Conservation (phyloP, 1,284 basidiomycete species). For the Butyriboletus appendiculatus region DNA sequence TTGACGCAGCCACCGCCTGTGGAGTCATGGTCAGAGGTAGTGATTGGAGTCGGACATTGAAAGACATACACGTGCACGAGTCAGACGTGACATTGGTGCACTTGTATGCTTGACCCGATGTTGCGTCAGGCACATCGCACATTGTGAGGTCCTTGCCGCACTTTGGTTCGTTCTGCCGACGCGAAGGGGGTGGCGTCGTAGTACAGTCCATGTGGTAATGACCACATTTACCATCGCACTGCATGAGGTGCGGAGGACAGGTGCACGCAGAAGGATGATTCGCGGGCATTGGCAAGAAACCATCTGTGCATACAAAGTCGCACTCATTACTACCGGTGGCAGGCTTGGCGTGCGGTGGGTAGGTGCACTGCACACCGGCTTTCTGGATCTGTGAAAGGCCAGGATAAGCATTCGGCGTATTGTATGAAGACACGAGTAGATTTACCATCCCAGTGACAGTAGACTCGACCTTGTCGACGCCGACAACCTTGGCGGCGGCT, state of each 20-base stretch:
- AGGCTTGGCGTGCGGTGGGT: slow-evolving; percentile 22
- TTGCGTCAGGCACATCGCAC: slow-evolving; percentile 19
- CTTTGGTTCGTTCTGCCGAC: slow-evolving; percentile 11
- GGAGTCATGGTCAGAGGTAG: neutral
- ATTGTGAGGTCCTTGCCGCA: slow-evolving; percentile 14
- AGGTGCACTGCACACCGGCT: slow-evolving; percentile 19
- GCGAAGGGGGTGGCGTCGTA: slow-evolving; percentile 13
- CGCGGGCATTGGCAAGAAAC: slow-evolving; percentile 12
- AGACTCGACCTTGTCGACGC: slow-evolving; percentile 13
- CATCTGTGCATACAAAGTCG: slow-evolving; percentile 25
- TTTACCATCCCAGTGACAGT: slow-evolving; percentile 16
- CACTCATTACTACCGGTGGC: slow-evolving; percentile 9
- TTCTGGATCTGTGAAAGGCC: slow-evolving; percentile 13
- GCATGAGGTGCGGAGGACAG: slow-evolving; percentile 19
- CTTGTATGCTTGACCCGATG: slow-evolving; percentile 20
- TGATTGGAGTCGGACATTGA: neutral
- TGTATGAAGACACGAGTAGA: neutral
- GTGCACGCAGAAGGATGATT: slow-evolving; percentile 16
- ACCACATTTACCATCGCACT: slow-evolving; percentile 25
- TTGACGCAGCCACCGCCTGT: slow-evolving; percentile 28
- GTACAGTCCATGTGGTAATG: slow-evolving; percentile 11
- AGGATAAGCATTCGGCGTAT: neutral
- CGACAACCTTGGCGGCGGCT: slow-evolving; percentile 20
- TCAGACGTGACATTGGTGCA: slow-evolving; percentile 21
- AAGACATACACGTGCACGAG: slow-evolving; percentile 16